Base-by-base conservation (phyloP, 768 basidiomycete genomes). In the Xanthoconium purpureum region DNA sequence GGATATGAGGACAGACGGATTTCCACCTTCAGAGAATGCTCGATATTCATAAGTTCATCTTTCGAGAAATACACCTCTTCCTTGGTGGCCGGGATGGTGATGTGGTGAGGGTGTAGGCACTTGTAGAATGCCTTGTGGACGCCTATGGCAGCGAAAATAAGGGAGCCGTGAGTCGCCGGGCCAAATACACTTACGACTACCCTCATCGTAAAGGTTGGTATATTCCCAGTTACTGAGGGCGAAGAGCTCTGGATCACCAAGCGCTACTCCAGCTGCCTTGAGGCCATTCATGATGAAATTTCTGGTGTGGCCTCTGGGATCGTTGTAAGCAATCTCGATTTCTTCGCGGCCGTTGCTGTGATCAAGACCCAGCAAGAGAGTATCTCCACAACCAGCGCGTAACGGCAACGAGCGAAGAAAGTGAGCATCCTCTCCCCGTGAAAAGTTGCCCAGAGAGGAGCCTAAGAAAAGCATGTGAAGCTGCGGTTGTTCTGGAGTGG, bases 381-480 rank as follows among this genome's bases (percentile, higher is more conserved):
- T 96, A 69, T 97, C 95, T 3, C 85, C 86, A 18, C 75, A 78
- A 7, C 85, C 81, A 11, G 89, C 74, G 14, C 88, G 84, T 28
- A 98, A 76, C 5, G 94, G 94, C 30, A 98, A 74, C 3, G 84
- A 83, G 8, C 78, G 78, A 49, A 99, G 80, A 73, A 99, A 98
- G 0, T 78, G 72, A 0, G 78, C 80, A 10, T 87, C 89, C 24
- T 81, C 87, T 6, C 77, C 75, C 13, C 93, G 81, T 6, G 77
- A 64, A 70, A 98, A 98, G 75, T 98, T 98, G 8, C 95, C 97
- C 8, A 98, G 69, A 1, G 92, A 91, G 0, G 91, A 94, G 0
- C 96, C 97, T 17, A 98, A 77, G 76, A 97, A 98, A 58, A 98
- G 76, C 51, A 98, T 75, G 66, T 97, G 94, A 33, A 93, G 71